Base-by-base conservation (phyloP, 2,329 filamentous ascomycete species). In the Fusarium continuum region DNA sequence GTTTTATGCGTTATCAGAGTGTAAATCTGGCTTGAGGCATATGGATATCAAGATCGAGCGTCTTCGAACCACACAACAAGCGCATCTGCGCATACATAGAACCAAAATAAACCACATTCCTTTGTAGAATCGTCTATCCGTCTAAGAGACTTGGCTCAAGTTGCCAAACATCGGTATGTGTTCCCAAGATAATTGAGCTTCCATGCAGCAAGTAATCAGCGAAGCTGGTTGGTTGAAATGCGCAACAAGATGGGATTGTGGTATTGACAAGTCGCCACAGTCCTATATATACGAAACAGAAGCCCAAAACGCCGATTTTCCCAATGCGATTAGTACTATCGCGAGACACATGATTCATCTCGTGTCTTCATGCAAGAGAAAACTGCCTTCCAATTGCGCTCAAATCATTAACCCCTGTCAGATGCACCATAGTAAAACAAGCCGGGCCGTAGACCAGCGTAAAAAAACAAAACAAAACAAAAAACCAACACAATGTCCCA, bases 291-390 rank as follows among this genome's bases (percentile, higher is more conserved):
- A 41, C 17, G 46, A 50, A 63, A 16, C 31, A 34, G 28, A 32
- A 25, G 10, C 34, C 43, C 34, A 17, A 28, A 65, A 65, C 62
- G 62, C 62, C 62, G 26, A 26, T 52, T 64, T 63, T 54, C 35
- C 41, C 26, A 39, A 39, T 43, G 43, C 51, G 52, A 65, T 46
- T 31, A 29, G 23, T 25, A 26, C 31, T 45, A 44, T 62, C 47
- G 56, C 62, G 25, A 31, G 44, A 59, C 47, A 65, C 57, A 40
- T 62, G 25, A 40, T 39, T 49, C 35, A 38, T 53, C 52, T 39
- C 51, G n/a, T 57, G 35, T 53, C 51, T 46, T 61, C 31, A 65
- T 65, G 63, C 54, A 61, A 56, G 29, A 55, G 38, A 57, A 52
- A 60, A 46, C 28, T 45, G 26, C 46, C 38, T 41, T 50, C 40